Percentiles rank a stretch among this genome's conserved stretches.
Evolutionary conservation across 768 basidiomycete species (phyloP).

Genomic region (Calocybe indica): DNA sequence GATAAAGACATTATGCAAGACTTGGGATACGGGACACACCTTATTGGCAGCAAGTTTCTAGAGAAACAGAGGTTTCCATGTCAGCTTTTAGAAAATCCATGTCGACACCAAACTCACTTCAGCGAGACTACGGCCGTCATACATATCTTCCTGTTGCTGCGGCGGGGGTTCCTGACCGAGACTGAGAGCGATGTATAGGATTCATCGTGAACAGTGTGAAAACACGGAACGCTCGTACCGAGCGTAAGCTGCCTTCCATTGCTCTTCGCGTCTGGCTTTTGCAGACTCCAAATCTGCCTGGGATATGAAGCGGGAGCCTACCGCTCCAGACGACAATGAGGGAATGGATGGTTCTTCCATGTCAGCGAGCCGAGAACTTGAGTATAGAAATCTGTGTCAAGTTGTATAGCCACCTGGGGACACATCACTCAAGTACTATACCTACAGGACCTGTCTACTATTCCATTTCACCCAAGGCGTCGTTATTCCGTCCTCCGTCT

Average conservation of each 20-base stretch:
- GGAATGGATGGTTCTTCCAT: slow-evolving; percentile 34
- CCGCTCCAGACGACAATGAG: slow-evolving; percentile 63
- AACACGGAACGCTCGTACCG: slow-evolving; percentile 31
- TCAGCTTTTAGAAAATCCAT: too few species aligned
- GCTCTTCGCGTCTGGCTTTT: slow-evolving; percentile 67
- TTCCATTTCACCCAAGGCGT: too few species aligned
- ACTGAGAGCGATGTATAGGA: slow-evolving; percentile 25
- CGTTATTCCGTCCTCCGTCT: too few species aligned
- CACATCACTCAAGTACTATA: too few species aligned
- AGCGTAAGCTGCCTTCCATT: slow-evolving; percentile 89
- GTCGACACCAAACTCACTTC: slow-evolving; percentile 51
- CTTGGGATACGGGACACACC: slow-evolving; percentile 32
- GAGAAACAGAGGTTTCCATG: not conserved
- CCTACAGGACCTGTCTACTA: too few species aligned
- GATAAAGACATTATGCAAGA: slow-evolving; percentile 6
- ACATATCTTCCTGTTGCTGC: slow-evolving; percentile 67
- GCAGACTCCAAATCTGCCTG: slow-evolving; percentile 73
- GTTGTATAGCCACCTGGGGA: too few species aligned
- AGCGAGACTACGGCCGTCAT: slow-evolving; percentile 82
- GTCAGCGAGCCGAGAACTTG: too few species aligned
- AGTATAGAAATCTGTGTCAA: too few species aligned
- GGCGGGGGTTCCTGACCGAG: slow-evolving; percentile 83
- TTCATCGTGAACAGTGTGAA: not conserved
- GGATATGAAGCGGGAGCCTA: slow-evolving; percentile 82
- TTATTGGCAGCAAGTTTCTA: slow-evolving; percentile 90